Conservation (phyloP, 441 rosid genomes). For the Populus hybrid region DNA sequence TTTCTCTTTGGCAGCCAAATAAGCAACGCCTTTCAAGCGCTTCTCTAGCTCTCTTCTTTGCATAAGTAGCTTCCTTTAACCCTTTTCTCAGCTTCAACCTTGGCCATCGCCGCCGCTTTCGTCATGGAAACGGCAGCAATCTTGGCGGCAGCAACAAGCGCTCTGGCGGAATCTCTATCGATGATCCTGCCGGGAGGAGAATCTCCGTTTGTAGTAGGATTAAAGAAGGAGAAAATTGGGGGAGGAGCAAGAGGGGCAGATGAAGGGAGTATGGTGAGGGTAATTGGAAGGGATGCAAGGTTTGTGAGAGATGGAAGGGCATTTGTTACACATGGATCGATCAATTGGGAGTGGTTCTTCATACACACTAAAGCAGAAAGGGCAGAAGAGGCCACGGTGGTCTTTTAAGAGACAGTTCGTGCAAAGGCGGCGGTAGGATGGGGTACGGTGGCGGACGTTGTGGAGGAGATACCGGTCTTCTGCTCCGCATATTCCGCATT, state of each 20-base stretch:
- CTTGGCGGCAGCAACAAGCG: no score
- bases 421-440: constrained; percentile 54
- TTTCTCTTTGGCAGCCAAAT: no score
- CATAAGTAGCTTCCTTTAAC: no score
- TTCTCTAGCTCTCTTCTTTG: no score
- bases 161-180: no score
- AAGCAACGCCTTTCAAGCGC: no score
- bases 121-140: no score
- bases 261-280: constrained; percentile 33
- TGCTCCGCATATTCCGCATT: constrained; percentile 52
- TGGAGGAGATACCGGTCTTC: constrained; percentile 46
- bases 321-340: constrained; percentile 50
- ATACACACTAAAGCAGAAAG: constrained; percentile 51
- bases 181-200: no score
- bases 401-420: constrained; percentile 64
- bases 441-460: constrained; percentile 42
- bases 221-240: no score
- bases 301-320: constrained; percentile 61
- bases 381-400: constrained; percentile 58
- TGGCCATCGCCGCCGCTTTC: no score
- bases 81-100: no score
- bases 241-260: constrained; percentile 58
- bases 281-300: constrained; percentile 36
- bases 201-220: no score
- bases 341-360: constrained; percentile 21